Conservation (phyloP, 208 protist genomes). For the Wallacemonas sp. region DNA sequence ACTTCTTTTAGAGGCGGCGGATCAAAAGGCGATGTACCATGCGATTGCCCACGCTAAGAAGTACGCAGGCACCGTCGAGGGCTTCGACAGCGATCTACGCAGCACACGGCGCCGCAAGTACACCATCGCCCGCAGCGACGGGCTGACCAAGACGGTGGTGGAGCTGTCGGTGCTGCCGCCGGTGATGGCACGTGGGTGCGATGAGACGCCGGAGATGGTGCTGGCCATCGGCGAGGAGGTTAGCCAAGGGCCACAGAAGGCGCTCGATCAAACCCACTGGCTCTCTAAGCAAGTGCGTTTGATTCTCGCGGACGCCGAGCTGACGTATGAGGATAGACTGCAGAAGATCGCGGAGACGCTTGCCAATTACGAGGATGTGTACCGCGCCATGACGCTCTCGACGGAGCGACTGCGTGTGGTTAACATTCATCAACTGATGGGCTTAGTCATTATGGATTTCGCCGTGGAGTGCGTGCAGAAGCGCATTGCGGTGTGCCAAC, state of each 20-base stretch:
- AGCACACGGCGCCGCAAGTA: slow-evolving; percentile 21
- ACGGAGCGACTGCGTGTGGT: slow-evolving; percentile 73
- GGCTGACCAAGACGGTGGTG: slow-evolving; percentile 67
- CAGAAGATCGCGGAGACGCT: slow-evolving; percentile 53
- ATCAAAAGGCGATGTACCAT: slow-evolving; percentile 71
- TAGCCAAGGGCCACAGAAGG: slow-evolving; percentile 35
- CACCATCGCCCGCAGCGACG: slow-evolving; percentile 74
- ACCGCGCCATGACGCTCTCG: slow-evolving; percentile 69
- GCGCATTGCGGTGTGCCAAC: slow-evolving; percentile 60
- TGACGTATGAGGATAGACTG: slow-evolving; percentile 63
- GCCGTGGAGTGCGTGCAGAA: slow-evolving; percentile 65
- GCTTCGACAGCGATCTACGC: slow-evolving; percentile 30
- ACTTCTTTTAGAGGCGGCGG: slow-evolving; percentile 63
- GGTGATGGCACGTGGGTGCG: slow-evolving; percentile 42
- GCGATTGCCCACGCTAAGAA: slow-evolving; percentile 51
- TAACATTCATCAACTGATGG: slow-evolving; percentile 82
- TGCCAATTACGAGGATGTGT: slow-evolving; percentile 67
- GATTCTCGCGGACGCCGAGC: slow-evolving; percentile 49
- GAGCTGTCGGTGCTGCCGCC: slow-evolving; percentile 60
- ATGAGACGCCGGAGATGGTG: slow-evolving; percentile 61
- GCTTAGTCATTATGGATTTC: slow-evolving; percentile 84
- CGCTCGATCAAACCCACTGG: slow-evolving; percentile 64
- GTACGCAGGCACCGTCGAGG: slow-evolving; percentile 69
- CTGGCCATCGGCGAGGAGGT: slow-evolving; percentile 71
- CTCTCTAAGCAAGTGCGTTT: slow-evolving; percentile 59